Evolutionary conservation across 169 alveolate genomes (phyloP).

Genomic region (Plasmodium ovale): DNA sequence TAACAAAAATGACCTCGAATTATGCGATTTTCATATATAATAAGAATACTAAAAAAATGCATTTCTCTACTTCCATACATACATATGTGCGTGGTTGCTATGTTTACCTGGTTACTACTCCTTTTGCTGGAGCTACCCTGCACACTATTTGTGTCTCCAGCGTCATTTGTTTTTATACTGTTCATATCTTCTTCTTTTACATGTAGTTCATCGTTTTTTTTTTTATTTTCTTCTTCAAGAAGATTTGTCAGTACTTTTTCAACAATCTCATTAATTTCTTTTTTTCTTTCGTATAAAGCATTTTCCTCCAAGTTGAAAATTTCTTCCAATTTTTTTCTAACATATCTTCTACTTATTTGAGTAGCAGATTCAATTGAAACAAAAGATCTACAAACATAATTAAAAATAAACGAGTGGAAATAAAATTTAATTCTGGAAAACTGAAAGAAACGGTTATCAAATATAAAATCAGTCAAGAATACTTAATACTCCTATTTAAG

Average conservation of each 20-base stretch:
- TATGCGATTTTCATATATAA: constrained; percentile 6
- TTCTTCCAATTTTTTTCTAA: constrained; percentile 65
- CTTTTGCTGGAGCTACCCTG: not conserved
- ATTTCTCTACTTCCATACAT: not conserved
- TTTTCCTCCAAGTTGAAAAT: constrained; percentile 71
- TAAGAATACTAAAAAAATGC: not conserved
- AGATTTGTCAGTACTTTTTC: constrained; percentile 49
- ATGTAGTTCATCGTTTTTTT: constrained; percentile 18
- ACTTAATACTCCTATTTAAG: not conserved
- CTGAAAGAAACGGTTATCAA: not conserved
- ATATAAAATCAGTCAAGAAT: not conserved
- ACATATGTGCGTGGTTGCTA: not conserved
- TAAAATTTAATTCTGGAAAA: not conserved
- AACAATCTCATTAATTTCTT: constrained; percentile 74
- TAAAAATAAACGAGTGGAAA: not conserved
- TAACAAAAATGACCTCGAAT: not conserved
- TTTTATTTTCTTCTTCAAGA: constrained; percentile 55
- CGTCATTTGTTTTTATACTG: constrained; percentile 30
- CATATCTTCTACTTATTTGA: constrained; percentile 69
- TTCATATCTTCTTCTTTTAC: constrained; percentile 6
- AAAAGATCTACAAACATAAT: constrained; percentile 44
- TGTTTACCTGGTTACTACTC: constrained; percentile 4
- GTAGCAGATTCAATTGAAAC: constrained; percentile 72
- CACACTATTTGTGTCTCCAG: not conserved
- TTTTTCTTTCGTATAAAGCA: constrained; percentile 62